Evolutionary conservation across 2,329 filamentous ascomycete species (phyloP), one percentile per base, ranked within the genome.

Genomic region (Cladosporium colombiae): DNA sequence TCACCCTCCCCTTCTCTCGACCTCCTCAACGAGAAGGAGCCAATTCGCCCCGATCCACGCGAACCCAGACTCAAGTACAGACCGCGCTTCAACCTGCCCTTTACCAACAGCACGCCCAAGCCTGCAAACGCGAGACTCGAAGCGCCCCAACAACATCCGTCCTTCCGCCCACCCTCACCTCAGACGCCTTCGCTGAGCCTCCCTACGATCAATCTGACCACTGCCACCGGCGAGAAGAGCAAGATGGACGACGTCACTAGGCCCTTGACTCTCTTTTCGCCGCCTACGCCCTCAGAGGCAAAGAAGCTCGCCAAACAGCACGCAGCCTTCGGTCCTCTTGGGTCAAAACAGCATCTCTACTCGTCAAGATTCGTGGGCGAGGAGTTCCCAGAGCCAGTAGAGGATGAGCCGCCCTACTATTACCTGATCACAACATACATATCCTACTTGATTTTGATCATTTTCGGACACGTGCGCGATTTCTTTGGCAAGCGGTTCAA

Each of bases 401-500:
- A 97, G 77, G 95, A 99, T 75, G 94, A 97, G 78, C 94, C 95
- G 50, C 92, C 94, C 21, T 98, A 97, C 82, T 98, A 93, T 84
- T 97, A 91, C 81, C 88, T 99, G 74, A 86, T 99, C 72, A 98
- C 95, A 40, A 99, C 95, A 74, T 99, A 99, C 83, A 92, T 99
- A 80, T 97, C 93, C 81, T 99, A 99, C 79, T 86, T 99, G 70
- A 89, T 98, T 71, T 86, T 99, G 74, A 98, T 99, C 77, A 88
- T 95, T 70, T 93, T 97, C 70, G 95, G 95, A 65, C 95, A 99
- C 77, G 88, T 97, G 67, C 89, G 94, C 76, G 95, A 99, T 78
- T 98, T 97, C 81, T 98, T 99, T 77, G 94, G 95, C 78, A 97
- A 98, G 84, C 88, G 91, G 68, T 97, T 99, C 81, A 90, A 90